Evolutionary conservation across 306 rosid genomes (phyloP), one percentile per base, ranked within the genome.

Genomic region (Malus sylvestris): DNA sequence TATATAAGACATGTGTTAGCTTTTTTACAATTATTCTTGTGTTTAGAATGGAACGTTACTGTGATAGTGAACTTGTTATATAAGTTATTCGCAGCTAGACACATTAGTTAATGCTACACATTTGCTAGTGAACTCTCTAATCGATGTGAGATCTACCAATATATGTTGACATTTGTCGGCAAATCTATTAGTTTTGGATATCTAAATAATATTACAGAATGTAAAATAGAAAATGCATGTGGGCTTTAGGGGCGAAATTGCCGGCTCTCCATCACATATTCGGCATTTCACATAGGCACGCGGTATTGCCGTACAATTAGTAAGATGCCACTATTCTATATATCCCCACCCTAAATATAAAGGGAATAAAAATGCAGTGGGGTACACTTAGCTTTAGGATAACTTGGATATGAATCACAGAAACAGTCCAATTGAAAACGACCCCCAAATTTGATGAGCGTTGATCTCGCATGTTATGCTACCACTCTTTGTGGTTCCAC

Each of bases 221-320:
- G 53, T 4, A 49, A 49, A 49, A 49, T 49, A 5, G 2, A 18
- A 49, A 5, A 49, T 49, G 53, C 5, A 49, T 15, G 0, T 18
- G 75, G 65, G 30, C 51, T 18, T 57, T 2, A 38, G 15, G 52
- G 67, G 77, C 66, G 81, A 59, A 35, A 78, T 71, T 7, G 68
- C 71, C 76, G 81, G 81, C 71, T 78, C 40, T 22, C 64, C n/a
- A 20, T 32, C 5, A 27, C 11, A 25, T 20, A 33, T 32, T 42
- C 42, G 51, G 30, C 20, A 38, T 27, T 55, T 49, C 64, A 46
- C 72, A 78, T 71, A 76, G 49, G 35, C 72, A 64, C 77, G 67
- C 0, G 70, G 14, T 2, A 61, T 44, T 44, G 58, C 18, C 14
- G 13, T 20, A 20, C 11, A 52, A 11, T 20, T 18, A 29, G 46